These are phyloP conservation scores for Trichosporon faecale DNA, from an alignment of 1,284 basidiomycete genomes.

Conservation along the genomic window DNA sequence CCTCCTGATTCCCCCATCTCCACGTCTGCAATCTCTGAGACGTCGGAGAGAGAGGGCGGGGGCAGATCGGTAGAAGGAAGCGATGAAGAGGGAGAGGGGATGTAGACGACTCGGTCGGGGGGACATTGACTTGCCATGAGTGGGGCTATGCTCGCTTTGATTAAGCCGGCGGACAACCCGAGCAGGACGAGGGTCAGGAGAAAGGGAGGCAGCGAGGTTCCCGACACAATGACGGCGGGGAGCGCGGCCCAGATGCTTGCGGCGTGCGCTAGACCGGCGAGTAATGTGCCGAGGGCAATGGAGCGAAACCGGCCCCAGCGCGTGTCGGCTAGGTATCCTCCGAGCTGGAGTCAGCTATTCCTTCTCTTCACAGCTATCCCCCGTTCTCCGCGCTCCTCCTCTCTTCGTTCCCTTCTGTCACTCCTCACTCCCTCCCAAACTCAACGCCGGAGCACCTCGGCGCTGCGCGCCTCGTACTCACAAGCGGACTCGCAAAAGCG, in stretches of 20 bases:
- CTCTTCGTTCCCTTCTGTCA: too few relatives aligned
- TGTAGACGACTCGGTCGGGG: not conserved
- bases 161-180: not conserved
- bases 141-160: not conserved
- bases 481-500: not conserved
- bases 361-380: too few relatives aligned
- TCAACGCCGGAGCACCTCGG: too few relatives aligned
- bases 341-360: not conserved
- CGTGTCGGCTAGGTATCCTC: slow-evolving; percentile 27
- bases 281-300: slow-evolving; percentile 22
- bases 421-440: too few relatives aligned
- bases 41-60: not conserved
- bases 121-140: not conserved
- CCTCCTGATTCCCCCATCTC: too few relatives aligned
- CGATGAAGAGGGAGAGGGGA: too few relatives aligned
- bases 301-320: slow-evolving; percentile 29
- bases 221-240: not conserved
- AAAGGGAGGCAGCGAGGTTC: not conserved
- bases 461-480: too few relatives aligned
- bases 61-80: too few relatives aligned
- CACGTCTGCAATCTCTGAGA: not conserved
- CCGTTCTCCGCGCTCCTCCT: too few relatives aligned
- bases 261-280: slow-evolving; percentile 13
- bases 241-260: not conserved
- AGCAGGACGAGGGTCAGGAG: not conserved